Percentiles rank a stretch among this genome's conserved stretches.
phyloP scores from a whole-genome alignment of 805 yeast genomes.

The Metschnikowia kunwiensis region DNA sequence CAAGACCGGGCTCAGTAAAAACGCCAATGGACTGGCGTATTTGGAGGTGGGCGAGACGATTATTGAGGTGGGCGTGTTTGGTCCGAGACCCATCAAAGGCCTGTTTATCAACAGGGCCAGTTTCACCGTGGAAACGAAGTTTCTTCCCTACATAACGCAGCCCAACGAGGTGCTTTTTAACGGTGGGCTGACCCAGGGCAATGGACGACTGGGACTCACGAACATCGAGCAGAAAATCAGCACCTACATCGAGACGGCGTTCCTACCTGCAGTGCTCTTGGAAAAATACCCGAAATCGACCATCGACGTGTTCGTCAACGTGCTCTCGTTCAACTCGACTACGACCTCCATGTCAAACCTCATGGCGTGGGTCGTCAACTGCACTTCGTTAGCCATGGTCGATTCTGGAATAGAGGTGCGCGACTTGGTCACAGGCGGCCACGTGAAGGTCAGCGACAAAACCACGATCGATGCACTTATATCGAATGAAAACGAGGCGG shows the following conservation, averaged over 20 bases:
- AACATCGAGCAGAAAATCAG: slow-evolving; percentile 46
- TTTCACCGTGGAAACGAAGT: slow-evolving; percentile 56
- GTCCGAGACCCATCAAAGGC: slow-evolving; percentile 84
- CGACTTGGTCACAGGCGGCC: slow-evolving; percentile 72
- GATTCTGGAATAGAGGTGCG: slow-evolving; percentile 81
- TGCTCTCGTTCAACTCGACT: slow-evolving; percentile 47
- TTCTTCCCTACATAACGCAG: slow-evolving; percentile 48
- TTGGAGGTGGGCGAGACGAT: slow-evolving; percentile 63
- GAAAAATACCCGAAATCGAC: slow-evolving; percentile 87
- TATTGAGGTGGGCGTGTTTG: slow-evolving; percentile 71
- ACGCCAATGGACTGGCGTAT: slow-evolving; percentile 81
- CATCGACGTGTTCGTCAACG: slow-evolving; percentile 70
- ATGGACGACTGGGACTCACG: slow-evolving; percentile 33
- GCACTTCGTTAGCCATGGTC: slow-evolving; percentile 69
- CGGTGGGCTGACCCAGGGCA: slow-evolving; percentile 22
- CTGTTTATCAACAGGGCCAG: slow-evolving; percentile 66
- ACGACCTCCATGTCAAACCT: slow-evolving; percentile 34
- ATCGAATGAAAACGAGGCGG: slow-evolving; percentile 3
- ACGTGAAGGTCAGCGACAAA: slow-evolving; percentile 25
- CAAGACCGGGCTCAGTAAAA: slow-evolving; percentile 61
- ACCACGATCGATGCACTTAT: slow-evolving; percentile 15
- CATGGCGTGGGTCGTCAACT: slow-evolving; percentile 54
- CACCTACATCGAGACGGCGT: slow-evolving; percentile 50
- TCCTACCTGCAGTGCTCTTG: slow-evolving; percentile 53
- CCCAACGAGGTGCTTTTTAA: slow-evolving; percentile 34